Percentiles rank a stretch among this genome's conserved stretches.
These are phyloP conservation scores for Cynanchum wilfordii DNA, from an alignment of 257 asterid species.

Conservation along the genomic window DNA sequence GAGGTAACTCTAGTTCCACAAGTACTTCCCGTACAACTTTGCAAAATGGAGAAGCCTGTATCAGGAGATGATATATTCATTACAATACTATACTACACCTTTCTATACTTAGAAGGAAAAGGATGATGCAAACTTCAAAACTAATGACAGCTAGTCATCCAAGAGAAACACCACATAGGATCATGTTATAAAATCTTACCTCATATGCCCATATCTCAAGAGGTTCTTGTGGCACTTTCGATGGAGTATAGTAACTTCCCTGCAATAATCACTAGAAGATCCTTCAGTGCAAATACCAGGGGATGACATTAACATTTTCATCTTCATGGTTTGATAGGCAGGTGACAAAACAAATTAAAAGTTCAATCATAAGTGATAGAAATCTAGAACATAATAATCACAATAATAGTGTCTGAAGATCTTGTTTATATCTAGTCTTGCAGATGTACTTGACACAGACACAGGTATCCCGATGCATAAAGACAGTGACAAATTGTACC, in stretches of 20 bases:
- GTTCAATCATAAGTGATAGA: background rate
- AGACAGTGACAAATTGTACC: constrained; percentile 33
- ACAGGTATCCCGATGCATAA: background rate
- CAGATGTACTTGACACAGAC: background rate
- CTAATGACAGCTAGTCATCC: background rate
- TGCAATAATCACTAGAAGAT: constrained; percentile 24
- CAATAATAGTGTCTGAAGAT: background rate
- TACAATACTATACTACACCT: background rate
- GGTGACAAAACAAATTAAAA: background rate
- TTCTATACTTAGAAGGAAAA: background rate
- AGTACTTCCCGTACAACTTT: constrained; percentile 88
- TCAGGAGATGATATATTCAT: constrained; percentile 9
- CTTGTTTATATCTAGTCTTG: background rate
- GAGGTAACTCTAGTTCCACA: constrained; percentile 91
- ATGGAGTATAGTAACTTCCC: constrained; percentile 64
- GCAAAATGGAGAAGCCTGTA: constrained; percentile 90
- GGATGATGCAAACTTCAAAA: background rate
- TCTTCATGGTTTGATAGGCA: constrained; percentile 1
- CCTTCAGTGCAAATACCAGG: background rate
- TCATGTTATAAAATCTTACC: constrained; percentile 39
- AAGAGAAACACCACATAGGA: constrained; percentile 9
- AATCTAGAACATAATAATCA: background rate
- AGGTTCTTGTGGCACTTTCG: constrained; percentile 82
- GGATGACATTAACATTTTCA: background rate
- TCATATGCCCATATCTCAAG: constrained; percentile 94